phyloP scores from a whole-genome alignment of 2,329 filamentous ascomycete genomes.

The Chaetomiaceae sp. region DNA sequence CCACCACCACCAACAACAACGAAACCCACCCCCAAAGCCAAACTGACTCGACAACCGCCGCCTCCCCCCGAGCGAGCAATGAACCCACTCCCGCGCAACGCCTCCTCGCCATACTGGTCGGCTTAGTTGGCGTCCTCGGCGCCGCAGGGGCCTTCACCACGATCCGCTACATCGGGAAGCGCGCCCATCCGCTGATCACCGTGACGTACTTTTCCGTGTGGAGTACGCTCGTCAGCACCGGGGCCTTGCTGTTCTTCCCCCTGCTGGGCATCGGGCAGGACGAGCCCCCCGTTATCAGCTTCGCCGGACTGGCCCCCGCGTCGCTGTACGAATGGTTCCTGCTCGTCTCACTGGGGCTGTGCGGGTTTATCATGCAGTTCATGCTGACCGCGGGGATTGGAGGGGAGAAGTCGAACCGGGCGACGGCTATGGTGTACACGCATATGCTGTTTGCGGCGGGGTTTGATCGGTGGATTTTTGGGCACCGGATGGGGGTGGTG shows the following conservation, averaged over 20 bases:
- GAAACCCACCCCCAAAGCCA: not conserved
- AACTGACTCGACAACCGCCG: not conserved
- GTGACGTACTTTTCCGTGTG: constrained; percentile 78
- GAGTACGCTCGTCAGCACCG: constrained; percentile 62
- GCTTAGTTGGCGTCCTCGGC: constrained; percentile 73
- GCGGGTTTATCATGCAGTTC: constrained; percentile 82
- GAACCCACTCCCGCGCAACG: constrained; percentile 58
- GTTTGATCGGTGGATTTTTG: constrained; percentile 51
- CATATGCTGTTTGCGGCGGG: constrained; percentile 53
- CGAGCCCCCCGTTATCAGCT: constrained; percentile 37
- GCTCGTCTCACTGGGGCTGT: constrained; percentile 62
- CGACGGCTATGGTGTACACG: constrained; percentile 55
- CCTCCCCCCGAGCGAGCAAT: constrained; percentile 28
- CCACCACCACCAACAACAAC: not conserved
- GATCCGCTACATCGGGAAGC: constrained; percentile 73
- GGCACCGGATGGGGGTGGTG: constrained; percentile 45
- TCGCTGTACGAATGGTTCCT: constrained; percentile 58
- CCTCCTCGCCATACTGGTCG: constrained; percentile 64
- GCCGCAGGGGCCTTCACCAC: constrained; percentile 68
- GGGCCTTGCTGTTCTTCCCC: constrained; percentile 53
- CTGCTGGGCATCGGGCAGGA: constrained; percentile 40
- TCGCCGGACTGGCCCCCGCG: constrained; percentile 36
- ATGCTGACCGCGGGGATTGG: constrained; percentile 73
- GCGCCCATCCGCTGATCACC: constrained; percentile 75
- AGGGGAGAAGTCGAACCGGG: constrained; percentile 61